Conservation (phyloP, 352 stramenopile species). For the Globisporangium paddicum region DNA sequence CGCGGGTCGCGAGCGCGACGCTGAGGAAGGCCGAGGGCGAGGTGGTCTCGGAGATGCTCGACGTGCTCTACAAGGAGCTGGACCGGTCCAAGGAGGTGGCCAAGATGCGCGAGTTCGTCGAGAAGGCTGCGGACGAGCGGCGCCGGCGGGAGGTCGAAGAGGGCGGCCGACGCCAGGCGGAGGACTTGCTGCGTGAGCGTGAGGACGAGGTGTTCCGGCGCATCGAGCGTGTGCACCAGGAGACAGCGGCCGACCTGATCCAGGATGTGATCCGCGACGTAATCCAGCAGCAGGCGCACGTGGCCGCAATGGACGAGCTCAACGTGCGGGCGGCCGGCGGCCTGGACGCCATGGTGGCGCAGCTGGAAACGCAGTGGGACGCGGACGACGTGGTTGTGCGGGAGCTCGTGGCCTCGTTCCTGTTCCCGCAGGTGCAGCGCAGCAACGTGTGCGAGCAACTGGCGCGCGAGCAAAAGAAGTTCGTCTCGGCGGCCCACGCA, state of each 20-base stretch:
- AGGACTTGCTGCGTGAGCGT: slow-evolving; percentile 75
- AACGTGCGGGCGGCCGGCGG: slow-evolving; percentile 32
- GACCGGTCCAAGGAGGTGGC: slow-evolving; percentile 72
- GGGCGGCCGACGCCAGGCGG: slow-evolving; percentile 80
- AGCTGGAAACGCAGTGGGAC: slow-evolving; percentile 44
- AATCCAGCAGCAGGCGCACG: slow-evolving; percentile 43
- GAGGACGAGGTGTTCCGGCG: slow-evolving; percentile 81
- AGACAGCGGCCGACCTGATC: slow-evolving; percentile 69
- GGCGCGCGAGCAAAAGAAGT: slow-evolving; percentile 57
- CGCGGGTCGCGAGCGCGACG: slow-evolving; percentile 37
- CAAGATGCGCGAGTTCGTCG: slow-evolving; percentile 73
- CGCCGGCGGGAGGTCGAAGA: slow-evolving; percentile 80
- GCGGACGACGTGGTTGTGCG: slow-evolving; percentile 61
- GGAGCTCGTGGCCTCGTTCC: slow-evolving; percentile 75
- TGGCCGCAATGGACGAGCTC: slow-evolving; percentile 45
- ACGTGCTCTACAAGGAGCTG: slow-evolving; percentile 89
- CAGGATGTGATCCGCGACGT: slow-evolving; percentile 58
- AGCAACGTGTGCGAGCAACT: slow-evolving; percentile 57
- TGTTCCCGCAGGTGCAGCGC: slow-evolving; percentile 74
- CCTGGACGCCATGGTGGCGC: slow-evolving; percentile 42
- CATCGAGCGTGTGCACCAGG: slow-evolving; percentile 75
- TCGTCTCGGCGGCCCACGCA: slow-evolving; percentile 51
- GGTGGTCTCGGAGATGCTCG: slow-evolving; percentile 84
- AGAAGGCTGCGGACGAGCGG: slow-evolving; percentile 57
- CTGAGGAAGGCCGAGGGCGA: slow-evolving; percentile 79